These are phyloP conservation scores for Fusarium camptoceras DNA, from an alignment of 2,329 filamentous ascomycete genomes.

Conservation along the genomic window DNA sequence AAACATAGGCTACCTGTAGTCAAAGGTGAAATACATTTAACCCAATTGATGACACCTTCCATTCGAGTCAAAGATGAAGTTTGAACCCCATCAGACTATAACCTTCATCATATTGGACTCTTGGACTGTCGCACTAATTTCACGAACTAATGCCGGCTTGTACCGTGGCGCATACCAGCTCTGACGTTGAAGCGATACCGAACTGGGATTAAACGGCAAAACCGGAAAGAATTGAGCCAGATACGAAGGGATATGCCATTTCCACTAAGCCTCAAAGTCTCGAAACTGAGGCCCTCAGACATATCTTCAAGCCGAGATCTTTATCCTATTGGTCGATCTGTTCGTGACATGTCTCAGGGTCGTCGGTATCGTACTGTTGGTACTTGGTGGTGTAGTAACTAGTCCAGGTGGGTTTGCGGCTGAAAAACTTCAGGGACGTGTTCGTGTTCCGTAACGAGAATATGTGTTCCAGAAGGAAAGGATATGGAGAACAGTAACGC, in stretches of 20 bases:
- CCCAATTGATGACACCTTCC: accelerated
- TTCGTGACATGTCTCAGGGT: neutral
- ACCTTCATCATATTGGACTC: neutral
- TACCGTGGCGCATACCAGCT: neutral
- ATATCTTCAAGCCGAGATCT: accelerated
- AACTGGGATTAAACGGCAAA: too few species aligned
- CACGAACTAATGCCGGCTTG: neutral
- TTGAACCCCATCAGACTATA: too few species aligned
- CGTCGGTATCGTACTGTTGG: neutral
- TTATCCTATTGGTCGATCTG: neutral
- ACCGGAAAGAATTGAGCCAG: neutral
- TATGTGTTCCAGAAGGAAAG: neutral
- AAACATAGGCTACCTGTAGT: too few species aligned
- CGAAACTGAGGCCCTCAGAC: neutral
- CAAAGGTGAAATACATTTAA: too few species aligned
- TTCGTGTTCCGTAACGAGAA: neutral
- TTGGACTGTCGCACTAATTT: neutral
- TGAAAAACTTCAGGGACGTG: neutral
- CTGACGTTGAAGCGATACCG: neutral
- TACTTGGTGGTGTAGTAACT: too few species aligned
- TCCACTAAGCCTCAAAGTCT: neutral
- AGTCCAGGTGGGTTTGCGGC: neutral
- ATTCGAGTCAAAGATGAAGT: accelerated
- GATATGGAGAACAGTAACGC: too few species aligned
- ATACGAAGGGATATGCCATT: neutral